Conservation (phyloP, 1,284 basidiomycete species). For the Sporisorium iseilematis-ciliati region DNA sequence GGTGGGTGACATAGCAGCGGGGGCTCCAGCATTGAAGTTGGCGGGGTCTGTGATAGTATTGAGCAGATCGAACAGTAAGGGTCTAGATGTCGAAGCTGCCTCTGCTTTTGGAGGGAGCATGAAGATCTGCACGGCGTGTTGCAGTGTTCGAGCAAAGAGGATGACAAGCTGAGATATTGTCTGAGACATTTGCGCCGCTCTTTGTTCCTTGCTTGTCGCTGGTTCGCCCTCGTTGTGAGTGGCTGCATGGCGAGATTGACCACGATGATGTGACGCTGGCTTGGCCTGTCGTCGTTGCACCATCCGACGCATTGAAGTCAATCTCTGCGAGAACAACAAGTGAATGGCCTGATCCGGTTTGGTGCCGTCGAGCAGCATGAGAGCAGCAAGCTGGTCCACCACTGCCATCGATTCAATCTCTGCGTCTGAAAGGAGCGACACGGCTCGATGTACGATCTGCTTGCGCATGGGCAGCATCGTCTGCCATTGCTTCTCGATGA, state of each 20-base stretch:
- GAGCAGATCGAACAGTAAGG: constrained; percentile 26
- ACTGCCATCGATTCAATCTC: constrained; percentile 41
- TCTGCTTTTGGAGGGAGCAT: constrained; percentile 17
- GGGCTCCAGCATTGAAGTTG: constrained; percentile 9
- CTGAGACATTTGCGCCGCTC: constrained; percentile 25
- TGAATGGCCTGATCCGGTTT: constrained; percentile 32
- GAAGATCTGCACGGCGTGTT: constrained; percentile 41
- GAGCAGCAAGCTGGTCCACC: constrained; percentile 44
- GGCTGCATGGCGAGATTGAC: neutral
- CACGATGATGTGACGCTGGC: constrained; percentile 7
- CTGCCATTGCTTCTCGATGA: constrained; percentile 57
- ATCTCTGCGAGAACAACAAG: constrained; percentile 42
- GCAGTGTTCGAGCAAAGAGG: constrained; percentile 38
- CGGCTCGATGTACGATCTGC: constrained; percentile 47
- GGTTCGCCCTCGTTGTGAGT: neutral
- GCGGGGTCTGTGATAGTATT: constrained; percentile 17
- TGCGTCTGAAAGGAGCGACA: constrained; percentile 38
- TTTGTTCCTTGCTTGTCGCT: constrained; percentile 3
- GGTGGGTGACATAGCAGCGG: constrained; percentile 19
- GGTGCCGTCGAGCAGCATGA: constrained; percentile 44
- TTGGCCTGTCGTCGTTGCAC: constrained; percentile 17
- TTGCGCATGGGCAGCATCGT: constrained; percentile 57
- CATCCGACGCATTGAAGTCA: constrained; percentile 30
- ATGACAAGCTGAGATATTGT: constrained; percentile 31
- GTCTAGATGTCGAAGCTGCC: constrained; percentile 3